A percentile compares a stretch with the other conserved stretches of the same genome.
Conservation (phyloP, 352 stramenopile genomes). For the Pythium myriotylum region DNA sequence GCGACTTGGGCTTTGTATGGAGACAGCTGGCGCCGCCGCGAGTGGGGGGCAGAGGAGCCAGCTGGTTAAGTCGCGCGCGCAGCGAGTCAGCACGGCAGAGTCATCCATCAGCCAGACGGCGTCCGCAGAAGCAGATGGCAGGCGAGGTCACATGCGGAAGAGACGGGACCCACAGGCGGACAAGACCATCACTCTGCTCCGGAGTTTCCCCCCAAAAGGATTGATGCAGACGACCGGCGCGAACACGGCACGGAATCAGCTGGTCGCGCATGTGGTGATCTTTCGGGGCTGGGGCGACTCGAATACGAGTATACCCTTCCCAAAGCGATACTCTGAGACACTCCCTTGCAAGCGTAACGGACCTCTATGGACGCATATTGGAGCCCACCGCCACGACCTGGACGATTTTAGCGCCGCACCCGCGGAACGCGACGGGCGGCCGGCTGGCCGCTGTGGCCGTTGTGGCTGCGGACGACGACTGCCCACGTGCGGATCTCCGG, state of each 20-base stretch:
- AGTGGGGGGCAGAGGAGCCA: no score
- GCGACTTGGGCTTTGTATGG: conserved; percentile 7
- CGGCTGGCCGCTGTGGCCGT: background rate
- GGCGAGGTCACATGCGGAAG: background rate
- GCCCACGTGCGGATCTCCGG: no score
- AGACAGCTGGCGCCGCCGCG: conserved; percentile 15
- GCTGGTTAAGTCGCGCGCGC: no score
- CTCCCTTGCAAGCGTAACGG: background rate
- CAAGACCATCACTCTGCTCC: conserved; percentile 8
- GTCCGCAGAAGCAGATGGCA: conserved; percentile 2
- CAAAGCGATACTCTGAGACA: background rate
- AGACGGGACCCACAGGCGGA: no score
- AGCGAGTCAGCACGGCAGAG: background rate
- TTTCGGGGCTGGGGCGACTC: no score
- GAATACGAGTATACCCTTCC: background rate
- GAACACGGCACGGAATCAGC: conserved; percentile 11
- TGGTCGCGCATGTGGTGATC: background rate
- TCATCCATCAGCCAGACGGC: conserved; percentile 1
- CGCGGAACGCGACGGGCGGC: conserved; percentile 14
- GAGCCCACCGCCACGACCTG: conserved; percentile 3
- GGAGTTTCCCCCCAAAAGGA: background rate
- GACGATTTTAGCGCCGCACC: conserved; percentile 10
- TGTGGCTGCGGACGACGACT: background rate
- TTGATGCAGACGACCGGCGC: conserved; percentile 6
- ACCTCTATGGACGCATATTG: background rate